A percentile compares a stretch with the other conserved stretches of the same genome.
These are phyloP conservation scores for Tulasnella sp. DNA, from an alignment of 768 basidiomycete genomes.

Conservation along the genomic window DNA sequence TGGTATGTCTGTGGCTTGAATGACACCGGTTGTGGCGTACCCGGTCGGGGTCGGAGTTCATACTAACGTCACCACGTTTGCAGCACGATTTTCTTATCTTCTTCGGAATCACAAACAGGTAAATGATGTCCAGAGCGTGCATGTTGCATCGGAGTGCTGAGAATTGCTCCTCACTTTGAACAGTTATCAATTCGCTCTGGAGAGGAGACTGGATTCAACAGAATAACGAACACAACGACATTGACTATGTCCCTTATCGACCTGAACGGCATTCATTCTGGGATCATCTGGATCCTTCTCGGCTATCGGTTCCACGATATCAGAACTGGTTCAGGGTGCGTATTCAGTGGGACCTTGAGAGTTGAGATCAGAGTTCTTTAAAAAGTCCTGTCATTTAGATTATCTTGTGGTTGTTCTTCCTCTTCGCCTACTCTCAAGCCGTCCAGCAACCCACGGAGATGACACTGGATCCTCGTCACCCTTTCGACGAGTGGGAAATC, in stretches of 20 bases:
- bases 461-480: slow-evolving; percentile 52
- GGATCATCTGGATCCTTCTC: slow-evolving; percentile 68
- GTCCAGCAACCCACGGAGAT: slow-evolving; percentile 72
- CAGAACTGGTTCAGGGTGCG: slow-evolving; percentile 76
- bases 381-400: slow-evolving; percentile 7
- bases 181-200: slow-evolving; percentile 82
- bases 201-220: slow-evolving; percentile 74
- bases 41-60: neutral
- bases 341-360: neutral
- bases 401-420: slow-evolving; percentile 69
- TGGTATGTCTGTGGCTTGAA: slow-evolving; percentile 49
- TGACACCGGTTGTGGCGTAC: slow-evolving; percentile 38
- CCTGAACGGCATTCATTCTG: slow-evolving; percentile 56
- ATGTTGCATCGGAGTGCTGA: neutral
- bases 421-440: slow-evolving; percentile 77
- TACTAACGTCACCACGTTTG: slow-evolving; percentile 3
- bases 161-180: no score
- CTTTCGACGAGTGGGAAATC: slow-evolving; percentile 77
- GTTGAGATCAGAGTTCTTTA: neutral
- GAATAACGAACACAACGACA: slow-evolving; percentile 67
- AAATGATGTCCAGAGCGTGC: slow-evolving; percentile 26
- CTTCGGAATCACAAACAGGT: slow-evolving; percentile 81
- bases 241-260: slow-evolving; percentile 72
- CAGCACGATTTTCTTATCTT: slow-evolving; percentile 80
- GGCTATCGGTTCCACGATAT: slow-evolving; percentile 83